These are phyloP conservation scores for Mycena albidolilacea DNA, from an alignment of 768 basidiomycete genomes.

Conservation along the genomic window DNA sequence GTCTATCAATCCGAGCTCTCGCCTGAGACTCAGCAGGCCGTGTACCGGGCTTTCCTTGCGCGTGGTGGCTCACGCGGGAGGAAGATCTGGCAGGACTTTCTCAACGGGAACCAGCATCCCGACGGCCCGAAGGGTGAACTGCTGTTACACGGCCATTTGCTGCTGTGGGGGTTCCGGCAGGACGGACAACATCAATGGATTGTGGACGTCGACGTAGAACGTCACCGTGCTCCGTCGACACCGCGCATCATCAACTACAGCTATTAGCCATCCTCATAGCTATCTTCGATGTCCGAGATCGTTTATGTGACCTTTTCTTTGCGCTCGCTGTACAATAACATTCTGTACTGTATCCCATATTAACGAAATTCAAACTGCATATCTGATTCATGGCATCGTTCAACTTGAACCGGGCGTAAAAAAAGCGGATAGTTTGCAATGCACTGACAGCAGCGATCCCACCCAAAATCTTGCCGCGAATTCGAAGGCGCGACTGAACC, in stretches of 20 bases:
- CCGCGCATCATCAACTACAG: neutral
- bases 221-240: neutral
- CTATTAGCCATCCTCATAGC: neutral
- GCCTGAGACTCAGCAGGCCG: neutral
- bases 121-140: neutral
- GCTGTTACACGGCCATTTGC: neutral
- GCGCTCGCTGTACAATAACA: too few relatives aligned
- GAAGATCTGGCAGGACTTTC: neutral
- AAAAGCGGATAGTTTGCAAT: too few relatives aligned
- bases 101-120: conserved; percentile 1
- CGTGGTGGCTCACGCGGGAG: neutral
- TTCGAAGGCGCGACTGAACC: too few relatives aligned
- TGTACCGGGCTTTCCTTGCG: neutral
- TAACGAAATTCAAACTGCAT: too few relatives aligned
- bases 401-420: too few relatives aligned
- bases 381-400: too few relatives aligned
- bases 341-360: too few relatives aligned
- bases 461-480: too few relatives aligned
- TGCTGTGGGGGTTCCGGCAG: neutral
- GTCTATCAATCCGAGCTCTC: conserved; percentile 4
- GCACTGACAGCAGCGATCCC: too few relatives aligned
- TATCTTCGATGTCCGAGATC: too few relatives aligned
- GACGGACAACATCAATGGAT: neutral
- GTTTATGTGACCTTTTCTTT: too few relatives aligned
- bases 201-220: neutral